These are phyloP conservation scores for Lipomyces japonicus DNA, from an alignment of 805 yeast genomes.

Conservation along the genomic window DNA sequence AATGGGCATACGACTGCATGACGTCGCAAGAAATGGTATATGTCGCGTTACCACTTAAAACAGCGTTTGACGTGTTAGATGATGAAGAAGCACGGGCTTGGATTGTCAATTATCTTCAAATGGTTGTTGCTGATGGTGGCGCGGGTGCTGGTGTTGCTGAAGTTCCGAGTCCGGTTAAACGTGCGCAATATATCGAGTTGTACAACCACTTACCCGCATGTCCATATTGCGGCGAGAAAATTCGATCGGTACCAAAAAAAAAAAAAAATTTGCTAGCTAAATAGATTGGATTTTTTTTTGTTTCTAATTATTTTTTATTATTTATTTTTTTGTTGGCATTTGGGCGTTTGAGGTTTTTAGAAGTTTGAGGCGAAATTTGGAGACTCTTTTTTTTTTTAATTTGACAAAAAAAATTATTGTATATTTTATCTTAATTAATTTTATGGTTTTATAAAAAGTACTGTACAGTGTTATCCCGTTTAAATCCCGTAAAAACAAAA, in stretches of 20 bases:
- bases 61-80: no score
- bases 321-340: background rate
- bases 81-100: no score
- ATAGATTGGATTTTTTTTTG: background rate
- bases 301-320: background rate
- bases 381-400: background rate
- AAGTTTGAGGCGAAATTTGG: background rate
- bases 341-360: background rate
- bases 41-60: no score
- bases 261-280: background rate
- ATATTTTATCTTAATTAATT: background rate
- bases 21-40: no score
- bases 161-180: conserved; percentile 1
- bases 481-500: background rate
- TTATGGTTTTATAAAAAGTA: background rate
- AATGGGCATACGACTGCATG: no score
- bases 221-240: conserved; percentile 12
- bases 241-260: background rate
- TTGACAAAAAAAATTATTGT: background rate
- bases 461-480: background rate
- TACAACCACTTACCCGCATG: conserved; percentile 3
- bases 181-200: background rate
- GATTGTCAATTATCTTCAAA: no score
- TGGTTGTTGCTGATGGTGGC: no score
- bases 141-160: no score